A percentile compares a stretch with the other conserved stretches of the same genome.
Conservation (phyloP, 768 basidiomycete species). For the Bullera alba region DNA sequence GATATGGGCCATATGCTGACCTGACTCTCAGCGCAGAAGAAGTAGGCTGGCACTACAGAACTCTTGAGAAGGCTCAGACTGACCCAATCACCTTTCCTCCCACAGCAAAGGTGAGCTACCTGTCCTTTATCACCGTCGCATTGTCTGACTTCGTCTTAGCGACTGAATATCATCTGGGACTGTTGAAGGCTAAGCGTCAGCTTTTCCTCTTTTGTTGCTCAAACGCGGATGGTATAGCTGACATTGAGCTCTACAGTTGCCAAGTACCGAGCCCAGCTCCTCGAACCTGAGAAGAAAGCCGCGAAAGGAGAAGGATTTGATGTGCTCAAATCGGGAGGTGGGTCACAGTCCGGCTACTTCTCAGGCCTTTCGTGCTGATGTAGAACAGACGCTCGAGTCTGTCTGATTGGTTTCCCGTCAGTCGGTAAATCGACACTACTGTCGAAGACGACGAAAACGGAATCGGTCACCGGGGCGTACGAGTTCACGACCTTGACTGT, state of each 20-base stretch:
- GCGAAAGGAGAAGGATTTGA: constrained; percentile 76
- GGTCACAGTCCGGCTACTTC: constrained; percentile 3
- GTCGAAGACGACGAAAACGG: constrained; percentile 84
- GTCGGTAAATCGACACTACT: constrained; percentile 92
- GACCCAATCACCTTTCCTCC: neutral
- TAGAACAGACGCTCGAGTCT: constrained; percentile 67
- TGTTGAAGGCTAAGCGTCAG: constrained; percentile 38
- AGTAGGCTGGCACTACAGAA: constrained; percentile 58
- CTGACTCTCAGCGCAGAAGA: constrained; percentile 70
- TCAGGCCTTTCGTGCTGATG: neutral
- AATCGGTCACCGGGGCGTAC: constrained; percentile 80
- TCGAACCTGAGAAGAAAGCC: constrained; percentile 82
- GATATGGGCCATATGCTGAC: constrained; percentile 1
- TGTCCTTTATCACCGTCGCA: neutral
- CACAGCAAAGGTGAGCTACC: constrained; percentile 15
- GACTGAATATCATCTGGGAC: constrained; percentile 85
- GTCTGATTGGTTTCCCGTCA: constrained; percentile 90
- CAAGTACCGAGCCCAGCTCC: constrained; percentile 85
- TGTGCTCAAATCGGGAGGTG: constrained; percentile 68
- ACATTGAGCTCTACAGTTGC: constrained; percentile 50
- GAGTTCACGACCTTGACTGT: constrained; percentile 91
- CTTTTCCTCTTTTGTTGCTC: neutral
- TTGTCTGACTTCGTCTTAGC: constrained; percentile 46
- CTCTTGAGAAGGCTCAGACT: neutral
- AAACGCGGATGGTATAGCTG: neutral